Evolutionary conservation across 768 basidiomycete species (phyloP), one percentile per base, ranked within the genome.

Genomic region (Mycena galopus): DNA sequence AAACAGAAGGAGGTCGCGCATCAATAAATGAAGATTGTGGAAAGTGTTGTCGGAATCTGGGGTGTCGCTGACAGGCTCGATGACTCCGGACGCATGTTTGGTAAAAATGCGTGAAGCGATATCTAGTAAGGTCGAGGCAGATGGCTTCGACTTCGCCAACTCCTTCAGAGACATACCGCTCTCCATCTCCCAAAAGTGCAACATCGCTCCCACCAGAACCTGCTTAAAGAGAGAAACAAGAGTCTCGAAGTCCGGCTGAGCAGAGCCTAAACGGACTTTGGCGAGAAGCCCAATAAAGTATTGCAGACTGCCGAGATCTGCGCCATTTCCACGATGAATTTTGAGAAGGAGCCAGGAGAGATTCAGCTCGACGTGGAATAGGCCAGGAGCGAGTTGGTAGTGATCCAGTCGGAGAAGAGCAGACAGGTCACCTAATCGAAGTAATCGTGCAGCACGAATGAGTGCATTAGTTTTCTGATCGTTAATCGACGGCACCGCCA

Each of bases 341-440:
- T 1, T 59, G 33, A 44, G 74, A 16, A 75, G 56, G 0, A 65
- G 51, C 75, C 77, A 76, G 3, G 74, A 71, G 1, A 79, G 62
- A 47, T 78, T 79, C 25, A 78, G 69, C 17, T 58, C 66, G 0
- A 75, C 32, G 25, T 79, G 76, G 50, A 79, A 79, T 0, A 76
- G 53, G 0, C 77, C 74, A 9, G 69, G 68, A 0, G 59, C 74
- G 8, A 71, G 73, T 23, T 77, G 76, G 10, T 69, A 57, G n/a
- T 47, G 27, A 5, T 77, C 50, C 16, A 76, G 29, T 9, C 66
- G 65, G 14, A 65, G 60, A 30, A 71, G 44, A 0, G 74, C 44
- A 30, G 66, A 70, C 3, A 73, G 7, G 21, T 78, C 76, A 5
- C 61, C 57, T 17, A 19, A 30, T 0, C 68, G 66, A 0, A 60